A percentile compares a stretch with the other conserved stretches of the same genome.
phyloP scores from a whole-genome alignment of 179 eudicot genomes.

The Beta lomatogona region DNA sequence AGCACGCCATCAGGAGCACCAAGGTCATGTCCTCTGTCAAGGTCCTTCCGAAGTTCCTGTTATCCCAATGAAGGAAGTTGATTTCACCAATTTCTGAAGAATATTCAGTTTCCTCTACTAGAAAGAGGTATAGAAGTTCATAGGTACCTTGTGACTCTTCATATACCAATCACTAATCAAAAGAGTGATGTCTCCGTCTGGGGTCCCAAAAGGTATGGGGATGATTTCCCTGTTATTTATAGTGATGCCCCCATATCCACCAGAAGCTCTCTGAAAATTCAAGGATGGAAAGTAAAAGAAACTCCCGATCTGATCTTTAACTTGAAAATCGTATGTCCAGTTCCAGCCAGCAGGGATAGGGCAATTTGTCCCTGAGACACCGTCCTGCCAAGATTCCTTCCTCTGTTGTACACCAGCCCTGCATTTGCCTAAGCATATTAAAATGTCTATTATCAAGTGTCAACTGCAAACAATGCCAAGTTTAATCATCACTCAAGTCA shows the following conservation, averaged over 20 bases:
- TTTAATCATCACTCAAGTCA: slow-evolving; percentile 10
- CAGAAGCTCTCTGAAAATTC: slow-evolving; percentile 81
- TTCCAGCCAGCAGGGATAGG: slow-evolving; percentile 97
- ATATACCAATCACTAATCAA: slow-evolving; percentile 85
- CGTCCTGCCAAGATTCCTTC: slow-evolving; percentile 95
- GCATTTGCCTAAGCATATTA: slow-evolving; percentile 40
- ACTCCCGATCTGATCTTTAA: slow-evolving; percentile 97
- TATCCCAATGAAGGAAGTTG: slow-evolving; percentile 23
- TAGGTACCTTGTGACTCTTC: slow-evolving; percentile 82
- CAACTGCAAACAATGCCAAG: background rate
- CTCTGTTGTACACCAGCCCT: slow-evolving; percentile 95
- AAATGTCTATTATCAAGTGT: slow-evolving; percentile 19
- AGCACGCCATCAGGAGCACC: slow-evolving; percentile 92
- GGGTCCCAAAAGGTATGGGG: slow-evolving; percentile 79
- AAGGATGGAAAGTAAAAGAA: slow-evolving; percentile 94
- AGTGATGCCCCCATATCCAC: slow-evolving; percentile 92
- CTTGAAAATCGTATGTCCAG: slow-evolving; percentile 96
- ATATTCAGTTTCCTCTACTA: background rate
- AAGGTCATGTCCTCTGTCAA: slow-evolving; percentile 63
- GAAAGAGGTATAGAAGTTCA: background rate
- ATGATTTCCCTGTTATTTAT: slow-evolving; percentile 82
- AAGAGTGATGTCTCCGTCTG: slow-evolving; percentile 97
- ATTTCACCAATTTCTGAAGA: background rate
- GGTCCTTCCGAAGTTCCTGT: slow-evolving; percentile 72
- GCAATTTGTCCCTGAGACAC: slow-evolving; percentile 89